Evolutionary conservation across 1,284 basidiomycete species (phyloP), one percentile per base, ranked within the genome.

Genomic region (Sutorius eximius): DNA sequence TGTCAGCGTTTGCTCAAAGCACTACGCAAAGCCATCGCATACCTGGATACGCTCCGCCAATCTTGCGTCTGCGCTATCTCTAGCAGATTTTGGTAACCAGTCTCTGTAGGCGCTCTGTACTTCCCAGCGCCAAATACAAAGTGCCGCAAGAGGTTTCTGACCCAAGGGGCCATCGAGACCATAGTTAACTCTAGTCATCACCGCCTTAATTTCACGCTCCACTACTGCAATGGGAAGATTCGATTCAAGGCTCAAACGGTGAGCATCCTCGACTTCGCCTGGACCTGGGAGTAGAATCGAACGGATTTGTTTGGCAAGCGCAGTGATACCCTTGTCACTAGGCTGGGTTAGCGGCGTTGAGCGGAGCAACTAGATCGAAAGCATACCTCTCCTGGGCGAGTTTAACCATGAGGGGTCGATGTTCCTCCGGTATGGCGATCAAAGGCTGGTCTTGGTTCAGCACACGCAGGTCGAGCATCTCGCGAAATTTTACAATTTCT

Each of bases 81-180:
- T 75, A 9, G 79, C 77, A 62, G 81, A 82, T 64, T 83, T 86
- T 0, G 92, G 91, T 32, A 95, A 71, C 82, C 87, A 87, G 45
- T 81, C 75, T 48, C 74, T 69, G 59, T 78, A 74, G 22, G 77
- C 61, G 15, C 83, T 78, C 60, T 80, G 85, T 8, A 89, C 85
- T 67, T 95, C 93, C 93, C 93, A 95, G 57, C 93, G 78, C 92
- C 92, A 95, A n/a, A 91, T 73, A 60, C 83, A 86, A 33, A 90
- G 70, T 20, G 77, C 71, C 5, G 85, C 80, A 11, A 86, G 82
- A 16, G 76, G 63, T 65, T 80, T 88, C 50, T 74, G 72, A 37
- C 78, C 77, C 27, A 71, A 66, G 13, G 71, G 63, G 3, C 72
- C 73, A 50, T 89, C 83, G 9, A 91, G 71, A 0, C 91, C 91